Percentiles rank a stretch among this genome's conserved stretches.
phyloP scores from a whole-genome alignment of 23 red algal species.

The Agarophyton chilense region DNA sequence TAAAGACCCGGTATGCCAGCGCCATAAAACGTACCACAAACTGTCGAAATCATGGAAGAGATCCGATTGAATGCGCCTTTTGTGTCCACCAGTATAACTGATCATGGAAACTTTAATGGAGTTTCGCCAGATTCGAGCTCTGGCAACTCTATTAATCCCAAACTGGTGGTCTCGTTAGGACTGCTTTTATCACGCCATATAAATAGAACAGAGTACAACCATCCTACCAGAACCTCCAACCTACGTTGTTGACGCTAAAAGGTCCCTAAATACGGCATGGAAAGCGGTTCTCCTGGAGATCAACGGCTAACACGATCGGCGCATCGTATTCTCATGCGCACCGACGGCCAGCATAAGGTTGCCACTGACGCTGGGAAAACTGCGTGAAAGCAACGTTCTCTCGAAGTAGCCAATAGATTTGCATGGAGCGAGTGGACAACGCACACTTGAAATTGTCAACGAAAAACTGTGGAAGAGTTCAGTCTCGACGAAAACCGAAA shows the following conservation, averaged over 20 bases:
- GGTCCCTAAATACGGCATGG: neutral
- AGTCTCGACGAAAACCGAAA: neutral
- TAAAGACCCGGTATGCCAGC: neutral
- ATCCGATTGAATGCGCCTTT: neutral
- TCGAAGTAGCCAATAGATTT: neutral
- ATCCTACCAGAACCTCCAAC: neutral
- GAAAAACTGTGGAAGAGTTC: neutral
- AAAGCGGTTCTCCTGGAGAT: neutral
- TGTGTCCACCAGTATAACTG: slow-evolving; percentile 22
- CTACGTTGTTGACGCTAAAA: neutral
- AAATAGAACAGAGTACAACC: neutral
- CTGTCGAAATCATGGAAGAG: neutral
- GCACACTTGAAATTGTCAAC: neutral
- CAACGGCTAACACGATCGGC: neutral
- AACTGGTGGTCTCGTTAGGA: slow-evolving; percentile 4
- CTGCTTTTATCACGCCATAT: neutral
- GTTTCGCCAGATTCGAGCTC: neutral
- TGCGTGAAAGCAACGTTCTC: neutral
- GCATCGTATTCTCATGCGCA: neutral
- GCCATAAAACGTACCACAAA: neutral
- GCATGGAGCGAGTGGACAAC: neutral
- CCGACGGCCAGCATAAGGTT: neutral
- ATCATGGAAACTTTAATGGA: slow-evolving; percentile 27
- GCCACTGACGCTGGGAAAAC: neutral
- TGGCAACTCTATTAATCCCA: slow-evolving; percentile 30